A percentile compares a stretch with the other conserved stretches of the same genome.
These are phyloP conservation scores for Cercospora beticola DNA, from an alignment of 2,329 filamentous ascomycete species.

Conservation along the genomic window DNA sequence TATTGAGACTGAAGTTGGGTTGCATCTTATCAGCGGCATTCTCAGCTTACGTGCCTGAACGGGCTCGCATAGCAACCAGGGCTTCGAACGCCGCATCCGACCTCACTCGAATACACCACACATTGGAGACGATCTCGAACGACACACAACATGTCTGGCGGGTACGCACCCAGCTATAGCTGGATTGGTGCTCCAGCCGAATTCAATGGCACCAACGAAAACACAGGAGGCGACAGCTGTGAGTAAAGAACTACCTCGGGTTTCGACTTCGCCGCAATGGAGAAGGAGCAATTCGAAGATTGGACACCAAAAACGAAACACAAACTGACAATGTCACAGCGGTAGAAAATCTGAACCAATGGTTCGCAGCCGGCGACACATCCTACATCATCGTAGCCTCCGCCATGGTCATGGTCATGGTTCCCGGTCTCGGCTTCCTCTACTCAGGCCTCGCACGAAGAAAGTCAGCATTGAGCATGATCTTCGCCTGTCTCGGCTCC, in stretches of 20 bases:
- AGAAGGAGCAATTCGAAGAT: conserved; percentile 6
- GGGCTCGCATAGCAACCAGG: conserved; percentile 5
- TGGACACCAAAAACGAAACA: not conserved
- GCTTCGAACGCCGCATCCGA: not conserved
- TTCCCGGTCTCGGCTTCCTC: conserved; percentile 93
- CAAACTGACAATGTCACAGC: conserved; percentile 50
- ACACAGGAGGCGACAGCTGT: conserved; percentile 76
- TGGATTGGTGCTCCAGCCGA: conserved; percentile 47
- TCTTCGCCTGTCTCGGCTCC: conserved; percentile 96
- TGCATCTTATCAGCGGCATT: not conserved
- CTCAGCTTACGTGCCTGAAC: not conserved
- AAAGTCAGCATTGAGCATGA: conserved; percentile 95
- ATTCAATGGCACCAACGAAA: conserved; percentile 57
- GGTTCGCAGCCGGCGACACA: conserved; percentile 88
- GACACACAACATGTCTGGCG: conserved; percentile 42
- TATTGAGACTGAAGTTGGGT: not conserved
- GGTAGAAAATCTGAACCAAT: conserved; percentile 88
- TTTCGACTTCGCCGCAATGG: conserved; percentile 1
- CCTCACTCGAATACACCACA: not conserved
- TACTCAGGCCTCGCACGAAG: conserved; percentile 96
- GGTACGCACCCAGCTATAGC: conserved; percentile 38
- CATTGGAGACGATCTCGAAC: not conserved
- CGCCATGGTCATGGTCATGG: conserved; percentile 94
- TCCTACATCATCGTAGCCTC: conserved; percentile 88
- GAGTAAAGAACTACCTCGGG: conserved; percentile 45